Conservation (phyloP, 2,329 filamentous ascomycete species). For the Colletotrichum ledebouriae region DNA sequence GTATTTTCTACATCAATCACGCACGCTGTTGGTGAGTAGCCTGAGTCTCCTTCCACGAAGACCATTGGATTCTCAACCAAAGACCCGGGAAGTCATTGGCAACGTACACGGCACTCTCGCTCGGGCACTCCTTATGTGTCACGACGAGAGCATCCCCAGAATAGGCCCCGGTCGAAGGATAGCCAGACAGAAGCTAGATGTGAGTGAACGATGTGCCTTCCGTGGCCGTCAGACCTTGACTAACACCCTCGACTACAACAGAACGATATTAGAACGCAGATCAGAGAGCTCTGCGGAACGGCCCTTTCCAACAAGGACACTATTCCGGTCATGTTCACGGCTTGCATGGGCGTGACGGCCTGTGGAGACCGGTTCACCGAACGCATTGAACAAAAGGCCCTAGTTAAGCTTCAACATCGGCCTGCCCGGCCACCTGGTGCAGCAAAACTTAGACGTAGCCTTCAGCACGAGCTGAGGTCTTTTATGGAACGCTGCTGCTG, state of each 20-base stretch:
- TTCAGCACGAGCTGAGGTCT: too few species aligned
- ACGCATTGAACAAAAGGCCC: slow-evolving; percentile 59
- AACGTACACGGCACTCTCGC: slow-evolving; percentile 71
- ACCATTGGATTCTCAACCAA: background rate
- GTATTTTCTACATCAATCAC: slow-evolving; percentile 69
- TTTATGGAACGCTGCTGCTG: too few species aligned
- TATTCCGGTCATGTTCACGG: slow-evolving; percentile 68
- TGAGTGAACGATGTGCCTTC: slow-evolving; percentile 44
- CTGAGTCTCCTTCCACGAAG: too few species aligned
- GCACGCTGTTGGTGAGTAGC: slow-evolving; percentile 64
- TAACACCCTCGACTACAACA: slow-evolving; percentile 44
- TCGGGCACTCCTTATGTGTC: slow-evolving; percentile 67
- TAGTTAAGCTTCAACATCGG: slow-evolving; percentile 43
- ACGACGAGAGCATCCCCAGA: slow-evolving; percentile 66
- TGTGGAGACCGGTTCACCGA: slow-evolving; percentile 64
- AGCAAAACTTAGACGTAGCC: too few species aligned
- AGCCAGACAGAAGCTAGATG: slow-evolving; percentile 53
- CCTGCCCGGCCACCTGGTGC: too few species aligned
- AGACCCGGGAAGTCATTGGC: slow-evolving; percentile 61
- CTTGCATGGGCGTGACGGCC: slow-evolving; percentile 65
- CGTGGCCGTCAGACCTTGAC: background rate
- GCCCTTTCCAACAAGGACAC: slow-evolving; percentile 68
- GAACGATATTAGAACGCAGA: slow-evolving; percentile 59
- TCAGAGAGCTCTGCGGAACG: slow-evolving; percentile 70
- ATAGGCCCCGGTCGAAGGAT: slow-evolving; percentile 57